Percentiles rank a stretch among this genome's conserved stretches.
phyloP scores from a whole-genome alignment of 2,329 filamentous ascomycete genomes.

The Diaporthe batatas region DNA sequence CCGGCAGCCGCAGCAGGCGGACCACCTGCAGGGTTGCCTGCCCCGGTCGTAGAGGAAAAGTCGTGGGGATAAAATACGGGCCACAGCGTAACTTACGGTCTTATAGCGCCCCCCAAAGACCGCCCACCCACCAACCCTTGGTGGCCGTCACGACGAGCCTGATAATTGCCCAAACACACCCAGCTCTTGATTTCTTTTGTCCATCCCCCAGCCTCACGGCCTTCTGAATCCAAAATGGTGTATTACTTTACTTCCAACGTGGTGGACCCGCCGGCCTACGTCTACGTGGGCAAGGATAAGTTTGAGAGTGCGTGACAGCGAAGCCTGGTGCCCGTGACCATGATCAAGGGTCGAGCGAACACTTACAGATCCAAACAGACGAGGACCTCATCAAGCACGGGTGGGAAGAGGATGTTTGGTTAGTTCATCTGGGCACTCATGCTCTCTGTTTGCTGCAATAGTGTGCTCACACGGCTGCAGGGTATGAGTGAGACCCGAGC shows the following conservation, averaged over 20 bases:
- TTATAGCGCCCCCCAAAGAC: not conserved
- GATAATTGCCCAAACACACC: not conserved
- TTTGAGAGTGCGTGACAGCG: constrained; percentile 82
- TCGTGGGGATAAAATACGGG: constrained; percentile 38
- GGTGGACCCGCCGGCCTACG: constrained; percentile 84
- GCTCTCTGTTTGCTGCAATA: not conserved
- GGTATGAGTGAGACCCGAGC: constrained; percentile 48
- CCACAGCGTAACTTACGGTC: constrained; percentile 23
- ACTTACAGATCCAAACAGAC: constrained; percentile 67
- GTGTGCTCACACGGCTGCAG: constrained; percentile 44
- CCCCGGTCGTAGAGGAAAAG: constrained; percentile 32
- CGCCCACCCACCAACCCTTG: not conserved
- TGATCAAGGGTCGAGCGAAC: constrained; percentile 37
- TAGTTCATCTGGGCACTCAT: constrained; percentile 46
- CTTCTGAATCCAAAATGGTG: constrained; percentile 73
- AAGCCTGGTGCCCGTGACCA: not conserved
- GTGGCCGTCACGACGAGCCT: not conserved
- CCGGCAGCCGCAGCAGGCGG: not conserved
- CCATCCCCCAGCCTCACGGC: not conserved
- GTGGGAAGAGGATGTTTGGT: constrained; percentile 97
- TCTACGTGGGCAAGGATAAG: constrained; percentile 99
- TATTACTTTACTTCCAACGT: constrained; percentile 94
- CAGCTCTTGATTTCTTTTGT: not conserved
- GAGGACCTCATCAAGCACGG: constrained; percentile 96
- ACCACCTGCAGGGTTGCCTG: constrained; percentile 25